Conservation (phyloP, 768 basidiomycete species). For the Mycena rebaudengoi region DNA sequence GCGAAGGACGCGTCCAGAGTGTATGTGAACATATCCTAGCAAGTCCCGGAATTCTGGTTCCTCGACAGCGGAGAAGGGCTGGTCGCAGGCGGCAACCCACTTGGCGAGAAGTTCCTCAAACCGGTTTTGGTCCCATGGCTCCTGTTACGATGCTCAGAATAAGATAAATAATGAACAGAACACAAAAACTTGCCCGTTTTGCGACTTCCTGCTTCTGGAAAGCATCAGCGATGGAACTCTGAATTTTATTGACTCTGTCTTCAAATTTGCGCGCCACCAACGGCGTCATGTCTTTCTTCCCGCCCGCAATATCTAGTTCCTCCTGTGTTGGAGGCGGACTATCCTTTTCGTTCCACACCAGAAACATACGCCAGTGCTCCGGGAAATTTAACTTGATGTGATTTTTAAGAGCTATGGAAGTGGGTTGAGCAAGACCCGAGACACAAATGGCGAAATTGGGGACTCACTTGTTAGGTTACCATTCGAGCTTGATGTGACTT, state of each 20-base stretch:
- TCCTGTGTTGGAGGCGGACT: background rate
- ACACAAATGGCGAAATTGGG: too few relatives aligned
- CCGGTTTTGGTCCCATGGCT: constrained; percentile 13
- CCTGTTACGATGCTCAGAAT: background rate
- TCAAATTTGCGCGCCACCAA: background rate
- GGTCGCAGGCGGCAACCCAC: constrained; percentile 23
- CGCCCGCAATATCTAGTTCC: background rate
- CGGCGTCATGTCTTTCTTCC: background rate
- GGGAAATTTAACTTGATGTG: background rate
- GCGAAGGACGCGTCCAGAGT: background rate
- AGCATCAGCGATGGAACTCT: background rate
- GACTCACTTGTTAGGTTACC: too few relatives aligned
- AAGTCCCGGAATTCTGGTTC: constrained; percentile 24
- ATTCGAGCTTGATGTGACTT: too few relatives aligned
- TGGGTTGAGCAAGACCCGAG: too few relatives aligned
- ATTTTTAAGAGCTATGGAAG: background rate
- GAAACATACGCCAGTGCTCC: background rate
- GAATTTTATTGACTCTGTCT: background rate
- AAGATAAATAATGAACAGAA: too few relatives aligned
- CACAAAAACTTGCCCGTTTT: background rate
- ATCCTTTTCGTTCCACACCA: background rate
- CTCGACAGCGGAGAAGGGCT: constrained; percentile 31
- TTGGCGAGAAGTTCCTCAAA: constrained; percentile 13
- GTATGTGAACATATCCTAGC: constrained; percentile 21
- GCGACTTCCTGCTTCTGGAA: background rate